Evolutionary conservation across 805 yeast species (phyloP), one percentile per base, ranked within the genome.

Genomic region (Cyberlindnera veronae): DNA sequence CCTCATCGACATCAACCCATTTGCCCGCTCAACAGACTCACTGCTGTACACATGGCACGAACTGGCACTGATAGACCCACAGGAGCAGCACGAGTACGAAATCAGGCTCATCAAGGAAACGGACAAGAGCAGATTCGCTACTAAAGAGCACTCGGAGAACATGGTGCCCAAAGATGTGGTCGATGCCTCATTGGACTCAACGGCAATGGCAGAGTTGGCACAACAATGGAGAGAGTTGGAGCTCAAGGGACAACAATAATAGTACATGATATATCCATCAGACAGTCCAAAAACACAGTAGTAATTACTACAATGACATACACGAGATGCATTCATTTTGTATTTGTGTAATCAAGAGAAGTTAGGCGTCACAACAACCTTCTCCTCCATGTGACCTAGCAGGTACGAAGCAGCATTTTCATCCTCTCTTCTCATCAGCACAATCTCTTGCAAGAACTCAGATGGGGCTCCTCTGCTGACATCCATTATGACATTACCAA

Each of bases 131-230:
- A 68, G 91, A 22, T 89, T 89, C 66, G 82, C 87, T 0, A 64
- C 79, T 0, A 86, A 84, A 48, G 95, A 87, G 36, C 91, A 87
- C 56, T 77, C 95, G 2, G 95, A 91, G 53, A 87, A 81, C 58
- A 90, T 86, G 54, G 96, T 93, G 3, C 99, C 99, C 0, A 71
- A 75, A 38, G 99, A 93, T 54, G 78, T 93, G 16, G 84, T 93
- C 4, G 93, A 88, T 57, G 96, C 96, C 2, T 71, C 85, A 24
- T 54, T 78, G 51, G 80, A 84, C 50, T 74, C 90, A 0, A 69
- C 72, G 16, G 74, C 83, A 0, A 81, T 88, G 74, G 79, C 76
- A 11, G 89, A 83, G 36, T 63, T 85, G 47, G 78, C 84, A 1
- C 69, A 69, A 43, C 69, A 77, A 42, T 83, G 88, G 88, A 57